Conservation (phyloP, 306 rosid genomes). For the Sesbania bispinosa region DNA sequence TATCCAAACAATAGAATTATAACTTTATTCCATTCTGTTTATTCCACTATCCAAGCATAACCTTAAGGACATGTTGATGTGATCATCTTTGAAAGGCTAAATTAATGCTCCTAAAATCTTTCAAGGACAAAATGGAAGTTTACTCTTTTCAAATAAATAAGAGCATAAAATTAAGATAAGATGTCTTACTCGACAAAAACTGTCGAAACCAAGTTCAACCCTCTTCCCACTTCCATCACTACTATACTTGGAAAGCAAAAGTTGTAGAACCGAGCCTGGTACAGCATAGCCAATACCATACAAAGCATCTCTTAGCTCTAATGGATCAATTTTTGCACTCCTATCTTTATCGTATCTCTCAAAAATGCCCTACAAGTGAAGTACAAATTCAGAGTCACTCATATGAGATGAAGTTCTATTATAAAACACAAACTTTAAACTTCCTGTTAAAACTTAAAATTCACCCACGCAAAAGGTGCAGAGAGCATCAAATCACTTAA, state of each 20-base stretch:
- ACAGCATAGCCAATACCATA: conserved; percentile 74
- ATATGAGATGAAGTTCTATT: background rate
- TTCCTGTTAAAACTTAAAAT: background rate
- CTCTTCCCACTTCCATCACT: conserved; percentile 52
- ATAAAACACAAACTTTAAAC: background rate
- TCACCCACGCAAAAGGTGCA: background rate
- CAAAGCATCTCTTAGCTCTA: conserved; percentile 90
- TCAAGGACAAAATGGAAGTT: background rate
- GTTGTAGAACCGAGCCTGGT: conserved; percentile 72
- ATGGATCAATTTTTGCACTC: conserved; percentile 75
- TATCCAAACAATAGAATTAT: background rate
- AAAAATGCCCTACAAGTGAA: conserved; percentile 56
- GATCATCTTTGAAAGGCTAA: background rate
- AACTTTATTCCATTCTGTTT: background rate
- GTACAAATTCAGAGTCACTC: conserved; percentile 9
- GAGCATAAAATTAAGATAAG: background rate
- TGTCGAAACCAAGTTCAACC: conserved; percentile 72
- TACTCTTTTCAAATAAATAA: background rate
- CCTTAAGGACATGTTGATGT: background rate
- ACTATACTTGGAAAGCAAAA: conserved; percentile 66
- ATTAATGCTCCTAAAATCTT: background rate
- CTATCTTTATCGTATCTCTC: conserved; percentile 83
- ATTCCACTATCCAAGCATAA: background rate
- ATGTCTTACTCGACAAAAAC: conserved; percentile 76
- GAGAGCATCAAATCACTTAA: background rate